Base-by-base conservation (phyloP, 2,329 filamentous ascomycete species). In the Sphaerulina musiva region DNA sequence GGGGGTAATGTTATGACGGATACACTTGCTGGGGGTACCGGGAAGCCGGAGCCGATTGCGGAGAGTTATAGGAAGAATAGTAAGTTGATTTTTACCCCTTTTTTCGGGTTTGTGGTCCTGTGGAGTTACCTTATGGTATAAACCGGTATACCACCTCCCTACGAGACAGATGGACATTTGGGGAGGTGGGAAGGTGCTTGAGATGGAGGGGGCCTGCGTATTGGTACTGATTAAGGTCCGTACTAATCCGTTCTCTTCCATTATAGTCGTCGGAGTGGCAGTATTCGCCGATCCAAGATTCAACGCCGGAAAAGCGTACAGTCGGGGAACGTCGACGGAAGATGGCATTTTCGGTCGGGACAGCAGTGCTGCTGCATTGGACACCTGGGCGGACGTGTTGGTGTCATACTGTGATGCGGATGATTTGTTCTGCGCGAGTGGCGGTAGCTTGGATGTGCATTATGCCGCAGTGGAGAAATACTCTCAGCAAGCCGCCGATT, bases 281-380 rank as follows among this genome's bases (percentile, higher is more conserved):
- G 63, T 69, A 41, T 70, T 72, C 63, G 70, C 69, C 9, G 71
- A 72, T 51, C 71, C 70, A 6, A 59, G 65, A 2, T 66, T 66
- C 48, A 66, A 67, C 6, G 60, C 61, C 7, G 58, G 54, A 36
- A 62, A 67, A 29, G 14, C 63, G 0, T 68, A 66, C 59, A 62
- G 70, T 46, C 59, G 61, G 6, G 71, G 71, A 26, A 69, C 58
- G 7, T 58, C 67, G 12, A 66, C 61, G 1, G 60, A 59, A 12
- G 54, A 61, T 26, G 70, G 70, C 12, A 59, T 63, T 38, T 64
- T 64, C 29, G 60, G 59, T 14, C 46, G 60, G 38, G 34, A 42
- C 10, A 36, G 36, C 53, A 62, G 56, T 42, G 45, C 56, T 8
- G 55, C 55, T 3, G 41, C 41, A 11, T 51, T 64, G 26, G 54